Evolutionary conservation across 208 protist genomes (phyloP).

Genomic region (Leishmania amazonensis): DNA sequence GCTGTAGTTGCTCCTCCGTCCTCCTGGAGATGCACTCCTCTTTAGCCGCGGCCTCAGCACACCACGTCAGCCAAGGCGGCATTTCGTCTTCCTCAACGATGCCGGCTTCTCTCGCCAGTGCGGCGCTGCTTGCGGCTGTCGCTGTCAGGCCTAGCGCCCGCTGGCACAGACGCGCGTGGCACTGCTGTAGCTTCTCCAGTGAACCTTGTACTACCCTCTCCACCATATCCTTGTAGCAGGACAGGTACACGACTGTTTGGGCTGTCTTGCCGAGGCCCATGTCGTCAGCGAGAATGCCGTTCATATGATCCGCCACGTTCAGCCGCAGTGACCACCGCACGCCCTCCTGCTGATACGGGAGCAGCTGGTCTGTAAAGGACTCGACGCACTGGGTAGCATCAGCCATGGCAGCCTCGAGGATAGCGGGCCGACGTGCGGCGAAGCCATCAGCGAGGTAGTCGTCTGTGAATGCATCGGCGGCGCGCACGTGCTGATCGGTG

Average conservation of each 20-base stretch:
- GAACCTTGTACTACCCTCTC: slow-evolving; percentile 34
- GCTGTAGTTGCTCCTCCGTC: too few species aligned
- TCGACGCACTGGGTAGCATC: slow-evolving; percentile 28
- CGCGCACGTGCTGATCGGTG: too few species aligned
- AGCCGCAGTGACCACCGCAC: slow-evolving; percentile 96
- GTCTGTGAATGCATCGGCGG: too few species aligned
- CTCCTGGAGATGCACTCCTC: neutral
- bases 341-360: slow-evolving; percentile 95
- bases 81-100: neutral
- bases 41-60: neutral
- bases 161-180: slow-evolving; percentile 24
- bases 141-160: slow-evolving; percentile 6
- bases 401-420: slow-evolving; percentile 34
- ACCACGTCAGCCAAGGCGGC: slow-evolving; percentile 31
- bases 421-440: slow-evolving; percentile 12
- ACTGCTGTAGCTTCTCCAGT: slow-evolving; percentile 13
- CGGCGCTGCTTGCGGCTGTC: neutral
- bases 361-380: slow-evolving; percentile 54
- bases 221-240: slow-evolving; percentile 60
- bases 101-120: neutral
- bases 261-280: slow-evolving; percentile 99
- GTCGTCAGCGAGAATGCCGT: slow-evolving; percentile 95
- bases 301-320: slow-evolving; percentile 87
- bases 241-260: slow-evolving; percentile 93
- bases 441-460: neutral